phyloP scores from a whole-genome alignment of 1,284 basidiomycete species.

The Dichomitus squalens region DNA sequence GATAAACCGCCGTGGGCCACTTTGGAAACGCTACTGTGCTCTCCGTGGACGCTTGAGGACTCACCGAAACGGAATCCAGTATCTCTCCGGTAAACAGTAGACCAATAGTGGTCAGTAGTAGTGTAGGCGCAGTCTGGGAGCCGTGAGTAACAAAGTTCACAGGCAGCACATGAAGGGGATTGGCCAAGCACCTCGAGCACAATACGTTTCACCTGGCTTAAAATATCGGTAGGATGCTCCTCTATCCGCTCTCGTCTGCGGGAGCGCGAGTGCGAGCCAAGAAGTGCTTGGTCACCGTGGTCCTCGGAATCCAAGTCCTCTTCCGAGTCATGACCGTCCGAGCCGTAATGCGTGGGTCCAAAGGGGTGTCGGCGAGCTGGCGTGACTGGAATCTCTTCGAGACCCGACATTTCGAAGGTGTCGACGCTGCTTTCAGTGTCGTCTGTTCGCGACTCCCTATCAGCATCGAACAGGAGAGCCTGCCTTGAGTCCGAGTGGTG shows the following conservation, averaged over 20 bases:
- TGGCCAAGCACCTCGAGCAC: conserved; percentile 58
- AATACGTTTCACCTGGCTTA: conserved; percentile 59
- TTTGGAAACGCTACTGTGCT: not conserved
- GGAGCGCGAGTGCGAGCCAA: conserved; percentile 32
- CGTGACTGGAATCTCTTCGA: conserved; percentile 35
- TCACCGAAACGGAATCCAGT: conserved; percentile 81
- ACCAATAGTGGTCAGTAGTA: conserved; percentile 71
- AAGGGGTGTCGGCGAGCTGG: conserved; percentile 27
- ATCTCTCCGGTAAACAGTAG: conserved; percentile 89
- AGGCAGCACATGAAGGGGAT: not conserved
- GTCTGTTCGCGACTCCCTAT: conserved; percentile 9
- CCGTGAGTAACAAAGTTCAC: not conserved
- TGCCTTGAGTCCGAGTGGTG: conserved; percentile 16
- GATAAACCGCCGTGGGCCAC: not conserved
- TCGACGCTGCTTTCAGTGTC: conserved; percentile 26
- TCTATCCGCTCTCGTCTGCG: conserved; percentile 30
- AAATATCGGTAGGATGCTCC: conserved; percentile 29
- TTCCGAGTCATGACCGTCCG: conserved; percentile 31
- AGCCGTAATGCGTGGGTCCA: conserved; percentile 22
- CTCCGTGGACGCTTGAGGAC: too few relatives aligned
- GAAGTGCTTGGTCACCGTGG: conserved; percentile 37
- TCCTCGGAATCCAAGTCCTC: conserved; percentile 33
- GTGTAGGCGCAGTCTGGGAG: conserved; percentile 69
- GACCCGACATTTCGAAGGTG: conserved; percentile 41
- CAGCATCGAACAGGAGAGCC: conserved; percentile 19